Evolutionary conservation across 495 filamentous ascomycete species (phyloP), one percentile per base, ranked within the genome.

Genomic region (Xylaria scruposa): DNA sequence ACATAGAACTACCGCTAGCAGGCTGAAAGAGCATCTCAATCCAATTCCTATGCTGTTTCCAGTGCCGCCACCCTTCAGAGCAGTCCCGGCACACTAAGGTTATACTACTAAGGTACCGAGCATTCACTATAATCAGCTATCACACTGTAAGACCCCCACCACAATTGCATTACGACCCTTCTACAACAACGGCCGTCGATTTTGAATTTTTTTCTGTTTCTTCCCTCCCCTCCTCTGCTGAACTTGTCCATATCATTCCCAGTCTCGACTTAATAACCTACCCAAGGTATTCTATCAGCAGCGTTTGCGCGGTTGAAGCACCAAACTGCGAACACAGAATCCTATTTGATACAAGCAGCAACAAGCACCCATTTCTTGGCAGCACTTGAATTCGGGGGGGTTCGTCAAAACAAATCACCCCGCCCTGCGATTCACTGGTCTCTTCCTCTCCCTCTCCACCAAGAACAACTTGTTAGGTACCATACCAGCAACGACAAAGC

Each of bases 391-490:
- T 72, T 75, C 49, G 56, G 53, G 69, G 29, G 72, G 31, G 36
- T 38, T 38, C 38, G 76, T 76, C 74, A 79, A 74, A 79, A 78
- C 76, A 80, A 77, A 77, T 75, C 78, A 81, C 79, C 75, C 73
- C 75, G 78, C 78, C 78, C 78, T 78, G 67, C 73, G 75, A 76
- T 66, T 73, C 33, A 72, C 81, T 77, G 9, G 12, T 72, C 75
- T 13, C 78, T 77, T 79, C 70, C 78, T 78, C 78, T 78, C 73
- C 73, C 75, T 70, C 56, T 70, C 76, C 75, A 71, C 74, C 69
- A 77, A 75, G 67, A 71, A 77, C 76, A 75, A 8, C 8, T 44
- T 63, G 60, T 60, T 60, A 56, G 53, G 33, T 38, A 38, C 1
- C 38, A 36, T 33, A 60, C 17, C 58, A 60, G 38, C 58, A 60